Percentiles rank a stretch among this genome's conserved stretches.
These are phyloP conservation scores for Croton setiger DNA, from an alignment of 441 rosid species.

Conservation along the genomic window DNA sequence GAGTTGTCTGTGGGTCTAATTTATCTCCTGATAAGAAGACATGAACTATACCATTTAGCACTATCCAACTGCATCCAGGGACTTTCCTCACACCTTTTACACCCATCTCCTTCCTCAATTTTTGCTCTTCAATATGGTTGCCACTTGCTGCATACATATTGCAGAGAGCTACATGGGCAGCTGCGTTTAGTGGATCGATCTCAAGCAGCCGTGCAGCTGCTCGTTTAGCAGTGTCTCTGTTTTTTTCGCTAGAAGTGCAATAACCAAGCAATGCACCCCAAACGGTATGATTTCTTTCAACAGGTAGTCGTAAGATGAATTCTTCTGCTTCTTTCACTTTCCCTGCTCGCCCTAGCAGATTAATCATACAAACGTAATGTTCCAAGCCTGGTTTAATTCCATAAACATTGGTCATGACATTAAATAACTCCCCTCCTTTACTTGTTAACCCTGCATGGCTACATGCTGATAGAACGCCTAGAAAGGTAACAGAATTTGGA, in stretches of 20 bases:
- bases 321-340: constrained; percentile 69
- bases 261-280: constrained; percentile 72
- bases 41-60: constrained; percentile 42
- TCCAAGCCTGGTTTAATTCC: constrained; percentile 48
- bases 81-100: constrained; percentile 66
- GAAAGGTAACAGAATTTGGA: constrained; percentile 68
- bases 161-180: constrained; percentile 69
- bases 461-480: constrained; percentile 71
- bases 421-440: constrained; percentile 48
- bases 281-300: constrained; percentile 44
- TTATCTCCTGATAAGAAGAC: constrained; percentile 65
- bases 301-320: constrained; percentile 48
- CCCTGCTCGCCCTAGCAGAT: constrained; percentile 79
- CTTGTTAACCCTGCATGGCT: constrained; percentile 54
- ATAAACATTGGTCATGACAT: constrained; percentile 42
- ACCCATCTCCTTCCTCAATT: constrained; percentile 66
- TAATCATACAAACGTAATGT: constrained; percentile 65
- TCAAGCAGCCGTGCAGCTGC: constrained; percentile 51
- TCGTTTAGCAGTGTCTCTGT: constrained; percentile 40
- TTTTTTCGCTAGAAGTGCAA: constrained; percentile 44
- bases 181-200: constrained; percentile 62
- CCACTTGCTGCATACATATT: constrained; percentile 60
- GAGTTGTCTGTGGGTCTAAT: constrained; percentile 29
- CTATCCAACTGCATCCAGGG: constrained; percentile 86
- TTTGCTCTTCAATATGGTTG: constrained; percentile 47